A percentile compares a stretch with the other conserved stretches of the same genome.
Evolutionary conservation across 192 early-diverging fungal genomes (phyloP).

Genomic region (Podila epigama): DNA sequence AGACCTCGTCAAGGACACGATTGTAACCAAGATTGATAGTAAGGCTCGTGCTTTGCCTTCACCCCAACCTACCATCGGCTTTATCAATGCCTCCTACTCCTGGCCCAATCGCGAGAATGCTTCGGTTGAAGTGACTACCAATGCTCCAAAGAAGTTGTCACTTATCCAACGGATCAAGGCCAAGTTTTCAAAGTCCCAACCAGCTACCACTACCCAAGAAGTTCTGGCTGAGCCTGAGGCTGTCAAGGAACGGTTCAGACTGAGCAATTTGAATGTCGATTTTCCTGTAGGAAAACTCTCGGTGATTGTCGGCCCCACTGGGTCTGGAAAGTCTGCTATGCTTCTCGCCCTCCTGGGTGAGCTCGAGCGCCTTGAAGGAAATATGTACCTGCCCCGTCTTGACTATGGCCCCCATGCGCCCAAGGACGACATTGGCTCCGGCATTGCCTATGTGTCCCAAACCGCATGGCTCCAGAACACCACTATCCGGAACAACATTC

Average conservation of each 20-base stretch:
- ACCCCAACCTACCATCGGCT: conserved; percentile 55
- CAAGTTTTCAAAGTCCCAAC: conserved; percentile 12
- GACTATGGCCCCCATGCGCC: conserved; percentile 28
- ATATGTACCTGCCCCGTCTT: conserved; percentile 53
- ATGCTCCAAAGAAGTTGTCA: conserved; percentile 25
- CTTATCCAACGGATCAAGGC: conserved; percentile 15
- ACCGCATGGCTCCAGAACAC: conserved; percentile 75
- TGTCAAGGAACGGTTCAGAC: conserved; percentile 54
- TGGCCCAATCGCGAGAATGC: conserved; percentile 43
- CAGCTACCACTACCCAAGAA: conserved; percentile 6
- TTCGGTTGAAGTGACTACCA: neutral
- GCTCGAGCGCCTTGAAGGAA: conserved; percentile 60
- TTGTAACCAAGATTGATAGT: conserved; percentile 32
- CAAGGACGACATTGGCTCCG: conserved; percentile 52
- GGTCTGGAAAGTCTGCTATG: conserved; percentile 89
- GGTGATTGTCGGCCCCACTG: conserved; percentile 86
- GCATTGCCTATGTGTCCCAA: conserved; percentile 85
- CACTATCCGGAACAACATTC: conserved; percentile 84
- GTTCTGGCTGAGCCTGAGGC: conserved; percentile 14
- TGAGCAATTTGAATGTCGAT: conserved; percentile 67
- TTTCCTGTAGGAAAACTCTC: conserved; percentile 79
- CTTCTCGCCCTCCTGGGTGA: conserved; percentile 86
- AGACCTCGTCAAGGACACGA: conserved; percentile 66
- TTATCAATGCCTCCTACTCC: conserved; percentile 29
- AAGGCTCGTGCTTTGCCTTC: conserved; percentile 57